Evolutionary conservation across 345 rosid species (phyloP).

Genomic region (Gossypium raimondii): DNA sequence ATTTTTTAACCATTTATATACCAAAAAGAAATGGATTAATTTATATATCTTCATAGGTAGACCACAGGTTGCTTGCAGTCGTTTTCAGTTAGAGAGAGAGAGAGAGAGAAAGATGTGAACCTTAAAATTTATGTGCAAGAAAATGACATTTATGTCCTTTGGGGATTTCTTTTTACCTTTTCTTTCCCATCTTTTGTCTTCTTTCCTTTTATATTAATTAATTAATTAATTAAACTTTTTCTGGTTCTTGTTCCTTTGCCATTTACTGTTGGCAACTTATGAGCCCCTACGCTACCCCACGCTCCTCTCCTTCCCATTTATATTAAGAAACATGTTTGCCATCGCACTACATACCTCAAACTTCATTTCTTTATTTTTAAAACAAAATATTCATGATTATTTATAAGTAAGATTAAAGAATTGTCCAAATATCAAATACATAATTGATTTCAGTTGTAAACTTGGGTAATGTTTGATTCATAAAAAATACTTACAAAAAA

Average conservation of each 20-base stretch:
- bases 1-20: neutral
- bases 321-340: too few species aligned
- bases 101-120: conserved; percentile 35
- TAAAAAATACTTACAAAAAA: too few species aligned
- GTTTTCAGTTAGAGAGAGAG: conserved; percentile 47
- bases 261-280: neutral
- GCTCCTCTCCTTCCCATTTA: neutral
- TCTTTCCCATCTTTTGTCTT: conserved; percentile 16
- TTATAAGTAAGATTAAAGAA: too few species aligned
- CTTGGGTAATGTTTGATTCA: too few species aligned
- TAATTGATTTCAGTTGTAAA: too few species aligned
- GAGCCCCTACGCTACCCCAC: neutral
- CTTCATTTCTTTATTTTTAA: too few species aligned
- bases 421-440: too few species aligned
- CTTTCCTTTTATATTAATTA: too few species aligned
- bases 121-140: conserved; percentile 25
- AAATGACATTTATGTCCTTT: conserved; percentile 45
- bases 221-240: neutral
- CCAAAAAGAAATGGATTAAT: neutral
- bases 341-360: too few species aligned
- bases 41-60: conserved; percentile 35
- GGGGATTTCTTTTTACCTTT: neutral
- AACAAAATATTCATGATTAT: too few species aligned
- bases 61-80: conserved; percentile 91
- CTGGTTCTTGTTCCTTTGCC: conserved; percentile 6